A percentile compares a stretch with the other conserved stretches of the same genome.
phyloP scores from a whole-genome alignment of 139 green algal species.

The Coelastrella sp. region DNA sequence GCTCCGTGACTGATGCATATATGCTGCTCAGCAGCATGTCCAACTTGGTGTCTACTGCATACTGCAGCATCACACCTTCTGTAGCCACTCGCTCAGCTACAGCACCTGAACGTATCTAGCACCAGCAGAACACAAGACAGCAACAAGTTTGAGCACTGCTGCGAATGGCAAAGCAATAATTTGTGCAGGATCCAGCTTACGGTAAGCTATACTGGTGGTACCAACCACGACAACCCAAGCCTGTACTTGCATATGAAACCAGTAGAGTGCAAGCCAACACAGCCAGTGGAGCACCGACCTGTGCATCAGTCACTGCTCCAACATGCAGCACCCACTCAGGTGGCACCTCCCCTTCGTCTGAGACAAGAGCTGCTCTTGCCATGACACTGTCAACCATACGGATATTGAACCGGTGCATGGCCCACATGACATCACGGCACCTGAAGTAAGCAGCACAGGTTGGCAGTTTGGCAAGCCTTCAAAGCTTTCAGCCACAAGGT shows the following conservation, averaged over 20 bases:
- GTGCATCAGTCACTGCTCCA: conserved; percentile 34
- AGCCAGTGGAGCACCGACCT: conserved; percentile 34
- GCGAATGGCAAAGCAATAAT: too few relatives aligned
- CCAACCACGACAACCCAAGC: too few relatives aligned
- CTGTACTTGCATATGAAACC: too few relatives aligned
- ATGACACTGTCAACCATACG: conserved; percentile 25
- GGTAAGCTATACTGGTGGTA: too few relatives aligned
- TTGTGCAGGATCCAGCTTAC: too few relatives aligned
- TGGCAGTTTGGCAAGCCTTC: background rate
- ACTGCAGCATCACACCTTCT: conserved; percentile 70
- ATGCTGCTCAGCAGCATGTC: conserved; percentile 53
- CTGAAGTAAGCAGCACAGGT: background rate
- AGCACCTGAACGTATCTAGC: conserved; percentile 56
- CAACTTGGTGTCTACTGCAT: conserved; percentile 61
- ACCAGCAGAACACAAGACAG: background rate
- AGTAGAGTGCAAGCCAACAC: too few relatives aligned
- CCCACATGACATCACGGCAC: conserved; percentile 61
- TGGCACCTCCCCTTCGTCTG: conserved; percentile 34
- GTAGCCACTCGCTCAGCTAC: conserved; percentile 58
- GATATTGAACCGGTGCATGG: conserved; percentile 42
- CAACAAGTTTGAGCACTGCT: background rate
- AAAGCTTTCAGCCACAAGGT: too few relatives aligned
- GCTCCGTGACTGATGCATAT: conserved; percentile 48
- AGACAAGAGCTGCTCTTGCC: conserved; percentile 10
- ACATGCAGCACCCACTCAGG: conserved; percentile 66